Evolutionary conservation across 2,329 filamentous ascomycete species (phyloP).

Genomic region (Phialophora tarda): DNA sequence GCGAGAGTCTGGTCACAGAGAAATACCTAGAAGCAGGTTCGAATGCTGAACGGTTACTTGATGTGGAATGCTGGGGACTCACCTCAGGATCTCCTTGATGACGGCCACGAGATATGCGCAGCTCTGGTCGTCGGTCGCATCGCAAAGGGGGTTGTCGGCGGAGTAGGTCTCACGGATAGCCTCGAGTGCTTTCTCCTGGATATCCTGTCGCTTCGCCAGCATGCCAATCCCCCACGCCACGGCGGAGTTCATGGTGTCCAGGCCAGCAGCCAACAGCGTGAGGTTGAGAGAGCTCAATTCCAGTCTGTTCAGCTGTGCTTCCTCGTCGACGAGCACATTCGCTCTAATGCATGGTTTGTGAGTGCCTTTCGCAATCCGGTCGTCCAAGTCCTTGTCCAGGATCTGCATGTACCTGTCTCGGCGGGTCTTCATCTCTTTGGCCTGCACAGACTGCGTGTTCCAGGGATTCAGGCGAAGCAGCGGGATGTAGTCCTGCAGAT

Average conservation of each 20-base stretch:
- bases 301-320: slow-evolving; percentile 64
- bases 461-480: slow-evolving; percentile 66
- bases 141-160: slow-evolving; percentile 61
- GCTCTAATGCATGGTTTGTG: slow-evolving; percentile 70
- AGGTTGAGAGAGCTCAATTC: slow-evolving; percentile 69
- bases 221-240: slow-evolving; percentile 68
- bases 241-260: slow-evolving; percentile 69
- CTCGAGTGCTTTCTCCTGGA: slow-evolving; percentile 63
- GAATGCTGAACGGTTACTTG: neutral
- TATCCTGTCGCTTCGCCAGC: slow-evolving; percentile 63
- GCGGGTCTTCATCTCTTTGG: slow-evolving; percentile 63
- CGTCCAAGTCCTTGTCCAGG: slow-evolving; percentile 64
- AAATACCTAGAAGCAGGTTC: slow-evolving; percentile 53
- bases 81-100: slow-evolving; percentile 63
- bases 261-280: slow-evolving; percentile 70
- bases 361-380: slow-evolving; percentile 64
- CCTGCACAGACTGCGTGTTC: slow-evolving; percentile 62
- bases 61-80: neutral
- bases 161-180: slow-evolving; percentile 63
- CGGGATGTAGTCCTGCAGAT: slow-evolving; percentile 67
- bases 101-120: slow-evolving; percentile 67
- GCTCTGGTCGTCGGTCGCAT: slow-evolving; percentile 65
- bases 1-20: slow-evolving; percentile 65
- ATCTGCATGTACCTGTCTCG: slow-evolving; percentile 64
- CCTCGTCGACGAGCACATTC: slow-evolving; percentile 68